Evolutionary conservation across 2,329 filamentous ascomycete species (phyloP).

Genomic region (Aspergillus puulaauensis): DNA sequence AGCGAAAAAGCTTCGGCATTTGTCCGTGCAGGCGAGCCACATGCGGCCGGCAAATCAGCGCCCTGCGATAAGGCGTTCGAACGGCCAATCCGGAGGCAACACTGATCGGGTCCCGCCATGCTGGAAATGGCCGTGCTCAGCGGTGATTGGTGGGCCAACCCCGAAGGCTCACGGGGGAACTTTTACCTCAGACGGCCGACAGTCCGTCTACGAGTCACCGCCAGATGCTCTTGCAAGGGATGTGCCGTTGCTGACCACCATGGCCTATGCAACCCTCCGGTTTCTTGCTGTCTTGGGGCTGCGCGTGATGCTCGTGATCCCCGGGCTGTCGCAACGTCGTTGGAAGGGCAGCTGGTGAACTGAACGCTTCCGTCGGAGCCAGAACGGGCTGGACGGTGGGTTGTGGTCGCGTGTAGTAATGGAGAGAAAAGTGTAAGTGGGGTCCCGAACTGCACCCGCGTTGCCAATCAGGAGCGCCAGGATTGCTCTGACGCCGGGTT

Average conservation of each 20-base stretch:
- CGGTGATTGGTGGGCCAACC: constrained; percentile 19
- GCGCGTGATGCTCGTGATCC: background rate
- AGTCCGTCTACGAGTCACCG: background rate
- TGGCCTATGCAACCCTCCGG: background rate
- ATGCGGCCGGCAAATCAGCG: constrained; percentile 5
- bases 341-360: constrained; percentile 9
- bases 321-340: background rate
- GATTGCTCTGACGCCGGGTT: constrained; percentile 7
- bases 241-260: constrained; percentile 2
- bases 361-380: background rate
- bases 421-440: background rate
- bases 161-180: background rate
- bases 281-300: background rate
- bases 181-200: constrained; percentile 2
- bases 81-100: constrained; percentile 18
- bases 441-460: background rate
- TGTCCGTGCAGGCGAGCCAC: constrained; percentile 18
- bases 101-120: constrained; percentile 11
- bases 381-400: constrained; percentile 3
- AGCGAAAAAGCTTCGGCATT: constrained; percentile 16
- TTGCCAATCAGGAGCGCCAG: constrained; percentile 12
- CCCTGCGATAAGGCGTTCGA: constrained; percentile 18
- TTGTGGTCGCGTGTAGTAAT: constrained; percentile 4
- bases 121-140: constrained; percentile 14
- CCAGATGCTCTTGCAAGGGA: constrained; percentile 7